phyloP scores from a whole-genome alignment of 1,284 basidiomycete species.

The Termitomyces sp. region DNA sequence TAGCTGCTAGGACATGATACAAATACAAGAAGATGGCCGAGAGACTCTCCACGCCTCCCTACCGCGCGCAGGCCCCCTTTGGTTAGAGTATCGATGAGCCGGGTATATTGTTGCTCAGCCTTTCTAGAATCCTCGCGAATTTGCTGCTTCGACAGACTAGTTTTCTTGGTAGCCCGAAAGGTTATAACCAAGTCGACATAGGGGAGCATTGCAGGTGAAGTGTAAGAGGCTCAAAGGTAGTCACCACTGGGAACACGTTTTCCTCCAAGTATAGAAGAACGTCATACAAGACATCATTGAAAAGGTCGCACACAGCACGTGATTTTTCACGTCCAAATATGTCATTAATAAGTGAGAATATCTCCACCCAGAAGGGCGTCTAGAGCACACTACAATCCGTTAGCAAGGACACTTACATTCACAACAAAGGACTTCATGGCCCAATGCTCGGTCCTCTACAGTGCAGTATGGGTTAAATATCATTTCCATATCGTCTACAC shows the following conservation, averaged over 20 bases:
- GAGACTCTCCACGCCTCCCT: constrained; percentile 66
- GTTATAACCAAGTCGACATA: constrained; percentile 69
- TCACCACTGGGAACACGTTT: not conserved
- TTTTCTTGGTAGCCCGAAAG: constrained; percentile 51
- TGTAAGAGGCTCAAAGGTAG: not conserved
- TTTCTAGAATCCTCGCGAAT: constrained; percentile 55
- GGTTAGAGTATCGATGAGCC: constrained; percentile 56
- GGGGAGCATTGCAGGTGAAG: constrained; percentile 24
- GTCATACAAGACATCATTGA: not conserved
- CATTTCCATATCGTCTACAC: not conserved
- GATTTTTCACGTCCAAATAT: not conserved
- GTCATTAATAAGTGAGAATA: too few species aligned
- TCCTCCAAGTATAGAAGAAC: not conserved
- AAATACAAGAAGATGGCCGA: constrained; percentile 78
- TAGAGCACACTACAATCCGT: not conserved
- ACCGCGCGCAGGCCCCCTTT: constrained; percentile 63
- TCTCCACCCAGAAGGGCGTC: not conserved
- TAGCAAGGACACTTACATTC: not conserved
- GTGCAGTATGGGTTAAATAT: not conserved
- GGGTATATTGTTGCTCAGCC: constrained; percentile 64
- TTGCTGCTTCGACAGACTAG: constrained; percentile 52
- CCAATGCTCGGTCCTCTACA: not conserved
- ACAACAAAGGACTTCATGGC: not conserved
- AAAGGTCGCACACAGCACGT: not conserved
- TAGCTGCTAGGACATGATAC: constrained; percentile 66